phyloP scores from a whole-genome alignment of 495 filamentous ascomycete genomes.

The Letharia columbiana region DNA sequence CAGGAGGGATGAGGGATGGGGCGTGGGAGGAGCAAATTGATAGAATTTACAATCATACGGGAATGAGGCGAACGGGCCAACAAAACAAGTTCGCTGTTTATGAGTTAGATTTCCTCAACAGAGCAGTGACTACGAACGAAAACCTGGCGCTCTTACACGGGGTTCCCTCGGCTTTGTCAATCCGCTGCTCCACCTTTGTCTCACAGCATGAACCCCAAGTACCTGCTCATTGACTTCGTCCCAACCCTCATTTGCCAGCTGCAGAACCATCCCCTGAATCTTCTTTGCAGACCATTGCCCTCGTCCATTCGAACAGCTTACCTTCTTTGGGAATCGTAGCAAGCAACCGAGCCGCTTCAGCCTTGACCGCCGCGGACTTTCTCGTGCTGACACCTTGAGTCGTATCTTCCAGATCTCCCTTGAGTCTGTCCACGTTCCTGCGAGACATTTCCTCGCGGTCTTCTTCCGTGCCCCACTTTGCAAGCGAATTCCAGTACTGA shows the following conservation, averaged over 20 bases:
- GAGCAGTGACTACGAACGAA: too few relatives aligned
- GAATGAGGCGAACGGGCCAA: neutral
- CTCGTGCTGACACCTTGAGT: neutral
- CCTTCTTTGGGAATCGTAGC: neutral
- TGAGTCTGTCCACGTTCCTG: neutral
- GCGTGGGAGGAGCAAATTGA: neutral
- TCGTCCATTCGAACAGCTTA: neutral
- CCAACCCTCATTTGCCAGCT: too few relatives aligned
- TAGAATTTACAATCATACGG: neutral
- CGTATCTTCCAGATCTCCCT: neutral
- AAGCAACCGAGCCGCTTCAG: neutral
- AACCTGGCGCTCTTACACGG: too few relatives aligned
- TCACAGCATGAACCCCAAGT: neutral
- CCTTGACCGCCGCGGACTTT: neutral
- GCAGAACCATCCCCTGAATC: neutral
- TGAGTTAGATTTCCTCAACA: too few relatives aligned
- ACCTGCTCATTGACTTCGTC: neutral
- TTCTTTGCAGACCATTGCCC: constrained; percentile 17
- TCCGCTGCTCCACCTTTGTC: too few relatives aligned
- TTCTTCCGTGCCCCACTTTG: neutral
- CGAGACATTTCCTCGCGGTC: neutral
- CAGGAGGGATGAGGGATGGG: neutral
- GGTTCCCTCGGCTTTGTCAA: too few relatives aligned
- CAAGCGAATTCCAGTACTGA: neutral
- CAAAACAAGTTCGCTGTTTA: too few relatives aligned